A percentile compares a stretch with the other conserved stretches of the same genome.
Conservation (phyloP, 1,139 yeast genomes). For the Pichia sp. region DNA sequence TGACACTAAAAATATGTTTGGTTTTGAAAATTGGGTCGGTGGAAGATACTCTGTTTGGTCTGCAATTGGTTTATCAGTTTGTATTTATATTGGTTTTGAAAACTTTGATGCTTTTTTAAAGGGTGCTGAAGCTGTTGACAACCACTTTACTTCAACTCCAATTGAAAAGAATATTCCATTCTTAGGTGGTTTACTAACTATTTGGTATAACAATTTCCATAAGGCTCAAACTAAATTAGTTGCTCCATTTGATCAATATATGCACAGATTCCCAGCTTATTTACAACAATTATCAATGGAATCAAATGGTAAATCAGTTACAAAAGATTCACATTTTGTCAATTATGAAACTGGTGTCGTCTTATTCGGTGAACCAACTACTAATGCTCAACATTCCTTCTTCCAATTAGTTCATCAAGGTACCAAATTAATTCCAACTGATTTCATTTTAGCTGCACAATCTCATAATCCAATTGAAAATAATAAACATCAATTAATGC, state of each 20-base stretch:
- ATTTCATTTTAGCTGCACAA: constrained; percentile 93
- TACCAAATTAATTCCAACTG: constrained; percentile 93
- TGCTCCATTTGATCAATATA: constrained; percentile 96
- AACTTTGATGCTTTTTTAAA: constrained; percentile 85
- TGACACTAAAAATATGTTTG: constrained; percentile 97
- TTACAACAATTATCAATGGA: constrained; percentile 98
- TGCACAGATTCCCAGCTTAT: constrained; percentile 98
- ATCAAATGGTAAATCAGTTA: constrained; percentile 96
- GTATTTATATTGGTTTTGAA: constrained; percentile 90
- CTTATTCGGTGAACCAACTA: constrained; percentile 96
- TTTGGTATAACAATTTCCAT: constrained; percentile 97
- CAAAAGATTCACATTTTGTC: constrained; percentile 85
- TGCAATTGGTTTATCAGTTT: constrained; percentile 93
- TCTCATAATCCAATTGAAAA: constrained; percentile 95
- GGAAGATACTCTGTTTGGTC: constrained; percentile 99
- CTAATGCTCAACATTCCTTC: constrained; percentile 98
- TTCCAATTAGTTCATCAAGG: constrained; percentile 99
- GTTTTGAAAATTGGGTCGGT: constrained; percentile 98
- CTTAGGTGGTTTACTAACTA: constrained; percentile 85
- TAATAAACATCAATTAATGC: constrained; percentile 93
- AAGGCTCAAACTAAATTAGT: constrained; percentile 98
- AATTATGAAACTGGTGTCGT: constrained; percentile 94
- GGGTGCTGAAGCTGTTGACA: constrained; percentile 97
- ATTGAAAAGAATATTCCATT: constrained; percentile 88
- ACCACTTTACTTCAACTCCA: constrained; percentile 79